Base-by-base conservation (phyloP, 2,329 filamentous ascomycete species). In the Penicillium aurantiogriseum region DNA sequence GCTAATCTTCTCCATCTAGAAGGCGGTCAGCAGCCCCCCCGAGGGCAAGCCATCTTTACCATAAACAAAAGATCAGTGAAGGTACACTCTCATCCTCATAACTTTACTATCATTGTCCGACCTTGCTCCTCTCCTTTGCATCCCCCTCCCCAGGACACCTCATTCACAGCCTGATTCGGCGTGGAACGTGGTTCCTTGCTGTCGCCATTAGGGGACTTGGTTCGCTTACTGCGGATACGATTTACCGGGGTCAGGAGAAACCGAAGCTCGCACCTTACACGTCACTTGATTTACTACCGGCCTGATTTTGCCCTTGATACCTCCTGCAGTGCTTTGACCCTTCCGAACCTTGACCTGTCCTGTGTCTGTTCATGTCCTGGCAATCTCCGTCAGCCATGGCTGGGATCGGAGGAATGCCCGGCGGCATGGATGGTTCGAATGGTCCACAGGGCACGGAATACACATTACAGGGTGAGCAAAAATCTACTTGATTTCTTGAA, bases 401-500 rank as follows among this genome's bases (percentile, higher is more conserved):
- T 69, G 77, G 81, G 65, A 80, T 80, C 71, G 83, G 82, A 74
- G 81, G 79, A 61, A 79, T 78, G 63, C 75, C 77, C 51, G 80
- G 79, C 52, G 78, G 76, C 54, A 73, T 73, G 61, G 74, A 79
- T 61, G 73, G 69, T 47, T 69, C 70, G 33, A 78, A 76, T 67
- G 76, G 74, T 73, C 83, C 79, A 29, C 79, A 82, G 67, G 87
- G 86, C 59, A 89, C 87, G 4, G 87, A 89, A 71, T 90, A 90
- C 71, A 89, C 87, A 56, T 73, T 90, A 63, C 87, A 89, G 80
- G 87, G 87, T 89, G 72, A 69, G 80, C 61, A 56, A 46, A 50
- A 19, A 7, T 54, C 43, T 1, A 7, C 31, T 21, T 29, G 29
- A 15, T 23, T 21, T 39, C 19, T 51, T 31, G 10, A 21, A 27